Conservation (phyloP, 2,329 filamentous ascomycete species). For the Bipolaris bicolor region DNA sequence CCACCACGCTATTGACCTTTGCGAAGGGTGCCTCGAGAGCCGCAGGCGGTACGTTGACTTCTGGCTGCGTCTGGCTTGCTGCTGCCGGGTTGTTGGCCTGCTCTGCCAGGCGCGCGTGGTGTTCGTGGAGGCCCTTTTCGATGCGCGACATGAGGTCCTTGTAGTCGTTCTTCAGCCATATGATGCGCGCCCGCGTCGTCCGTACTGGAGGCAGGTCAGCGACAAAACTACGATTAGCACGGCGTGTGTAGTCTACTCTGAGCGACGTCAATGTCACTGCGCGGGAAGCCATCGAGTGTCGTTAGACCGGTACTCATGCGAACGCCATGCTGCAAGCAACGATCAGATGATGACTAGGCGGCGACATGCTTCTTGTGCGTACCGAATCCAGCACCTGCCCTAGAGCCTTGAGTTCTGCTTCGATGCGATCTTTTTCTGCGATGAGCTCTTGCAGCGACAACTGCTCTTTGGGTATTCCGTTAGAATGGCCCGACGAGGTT, state of each 20-base stretch:
- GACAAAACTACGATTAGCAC: background rate
- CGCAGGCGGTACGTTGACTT: conserved; percentile 33
- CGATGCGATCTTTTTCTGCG: conserved; percentile 80
- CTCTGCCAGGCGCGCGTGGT: conserved; percentile 74
- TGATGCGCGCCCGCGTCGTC: conserved; percentile 89
- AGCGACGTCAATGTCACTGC: conserved; percentile 91
- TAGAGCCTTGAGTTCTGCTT: conserved; percentile 84
- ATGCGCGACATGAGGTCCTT: conserved; percentile 84
- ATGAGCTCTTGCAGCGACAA: conserved; percentile 81
- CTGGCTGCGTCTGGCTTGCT: conserved; percentile 25
- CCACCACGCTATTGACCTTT: conserved; percentile 82
- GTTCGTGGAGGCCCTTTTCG: conserved; percentile 84
- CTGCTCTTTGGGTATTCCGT: conserved; percentile 66
- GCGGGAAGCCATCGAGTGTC: conserved; percentile 88
- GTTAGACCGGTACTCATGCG: conserved; percentile 89
- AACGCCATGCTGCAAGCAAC: conserved; percentile 75
- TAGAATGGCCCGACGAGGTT: conserved; percentile 63
- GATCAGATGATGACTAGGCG: conserved; percentile 21
- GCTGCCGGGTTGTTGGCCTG: conserved; percentile 49
- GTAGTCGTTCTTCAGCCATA: conserved; percentile 89
- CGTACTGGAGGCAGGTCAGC: conserved; percentile 68
- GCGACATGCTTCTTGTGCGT: conserved; percentile 39
- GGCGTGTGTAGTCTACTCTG: conserved; percentile 68
- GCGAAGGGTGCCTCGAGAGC: conserved; percentile 74
- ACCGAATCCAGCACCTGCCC: conserved; percentile 89